Conservation (phyloP, 2,329 filamentous ascomycete species). For the Alternaria angustiovoidea region DNA sequence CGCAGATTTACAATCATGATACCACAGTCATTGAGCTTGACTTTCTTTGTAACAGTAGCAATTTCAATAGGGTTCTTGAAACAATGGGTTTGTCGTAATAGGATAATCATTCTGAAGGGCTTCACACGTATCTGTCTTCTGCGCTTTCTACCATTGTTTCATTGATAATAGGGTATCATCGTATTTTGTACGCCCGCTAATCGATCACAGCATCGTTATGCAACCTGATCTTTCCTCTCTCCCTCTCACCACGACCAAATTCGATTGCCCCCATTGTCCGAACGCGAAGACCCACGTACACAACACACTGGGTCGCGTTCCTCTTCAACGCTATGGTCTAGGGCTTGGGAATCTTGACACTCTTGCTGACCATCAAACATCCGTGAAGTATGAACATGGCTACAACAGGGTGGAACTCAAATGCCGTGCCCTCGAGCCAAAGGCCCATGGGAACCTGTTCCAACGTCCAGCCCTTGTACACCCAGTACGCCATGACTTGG, state of each 20-base stretch:
- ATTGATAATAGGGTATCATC: conserved; percentile 21
- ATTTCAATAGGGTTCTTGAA: neutral
- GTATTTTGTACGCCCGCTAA: conserved; percentile 14
- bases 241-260: neutral
- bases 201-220: conserved; percentile 12
- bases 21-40: conserved; percentile 14
- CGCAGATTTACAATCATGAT: conserved; percentile 9
- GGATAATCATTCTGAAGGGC: neutral
- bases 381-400: conserved; percentile 86
- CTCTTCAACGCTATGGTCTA: conserved; percentile 32
- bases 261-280: neutral
- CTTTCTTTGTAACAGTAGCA: conserved; percentile 6
- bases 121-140: neutral
- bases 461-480: conserved; percentile 79
- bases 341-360: conserved; percentile 91
- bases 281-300: neutral
- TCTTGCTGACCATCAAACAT: conserved; percentile 94
- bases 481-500: conserved; percentile 87
- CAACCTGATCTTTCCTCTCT: neutral
- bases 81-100: neutral
- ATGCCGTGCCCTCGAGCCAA: conserved; percentile 68
- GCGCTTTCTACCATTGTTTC: neutral
- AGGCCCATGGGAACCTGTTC: conserved; percentile 80
- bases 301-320: neutral
- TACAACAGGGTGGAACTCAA: conserved; percentile 87